Conservation (phyloP, 2,329 filamentous ascomycete genomes). For the Cadophora luteo-olivacea region DNA sequence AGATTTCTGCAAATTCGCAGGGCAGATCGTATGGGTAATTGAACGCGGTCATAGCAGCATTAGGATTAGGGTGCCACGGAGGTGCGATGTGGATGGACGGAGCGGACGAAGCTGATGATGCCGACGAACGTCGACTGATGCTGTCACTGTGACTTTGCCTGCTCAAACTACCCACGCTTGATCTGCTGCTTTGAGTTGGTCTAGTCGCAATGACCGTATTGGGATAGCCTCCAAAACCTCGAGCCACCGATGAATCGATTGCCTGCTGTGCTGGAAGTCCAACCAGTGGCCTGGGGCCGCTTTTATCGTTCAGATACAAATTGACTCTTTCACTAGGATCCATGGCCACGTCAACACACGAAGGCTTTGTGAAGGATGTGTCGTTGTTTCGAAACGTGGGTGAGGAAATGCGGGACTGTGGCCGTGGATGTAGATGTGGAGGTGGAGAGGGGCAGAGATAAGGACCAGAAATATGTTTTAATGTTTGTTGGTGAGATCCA, state of each 20-base stretch:
- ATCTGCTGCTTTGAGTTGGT: not conserved
- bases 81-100: not conserved
- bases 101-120: slow-evolving; percentile 16
- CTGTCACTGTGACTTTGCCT: slow-evolving; percentile 3
- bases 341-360: slow-evolving; percentile 2
- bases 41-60: slow-evolving; percentile 4
- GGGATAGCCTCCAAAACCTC: too few species aligned
- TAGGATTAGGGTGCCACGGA: slow-evolving; percentile 11
- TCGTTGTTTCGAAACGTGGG: not conserved
- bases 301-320: not conserved
- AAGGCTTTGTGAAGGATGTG: not conserved
- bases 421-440: not conserved
- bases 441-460: not conserved
- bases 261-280: not conserved
- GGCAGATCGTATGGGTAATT: slow-evolving; percentile 32
- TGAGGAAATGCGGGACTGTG: not conserved
- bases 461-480: not conserved
- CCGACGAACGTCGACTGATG: slow-evolving; percentile 6
- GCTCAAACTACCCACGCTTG: not conserved
- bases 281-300: not conserved
- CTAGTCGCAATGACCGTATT: not conserved
- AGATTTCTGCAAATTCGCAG: slow-evolving; percentile 37
- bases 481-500: not conserved
- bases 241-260: not conserved
- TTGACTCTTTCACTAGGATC: not conserved